Base-by-base conservation (phyloP, 2,329 filamentous ascomycete species). In the Epichloe scottii region DNA sequence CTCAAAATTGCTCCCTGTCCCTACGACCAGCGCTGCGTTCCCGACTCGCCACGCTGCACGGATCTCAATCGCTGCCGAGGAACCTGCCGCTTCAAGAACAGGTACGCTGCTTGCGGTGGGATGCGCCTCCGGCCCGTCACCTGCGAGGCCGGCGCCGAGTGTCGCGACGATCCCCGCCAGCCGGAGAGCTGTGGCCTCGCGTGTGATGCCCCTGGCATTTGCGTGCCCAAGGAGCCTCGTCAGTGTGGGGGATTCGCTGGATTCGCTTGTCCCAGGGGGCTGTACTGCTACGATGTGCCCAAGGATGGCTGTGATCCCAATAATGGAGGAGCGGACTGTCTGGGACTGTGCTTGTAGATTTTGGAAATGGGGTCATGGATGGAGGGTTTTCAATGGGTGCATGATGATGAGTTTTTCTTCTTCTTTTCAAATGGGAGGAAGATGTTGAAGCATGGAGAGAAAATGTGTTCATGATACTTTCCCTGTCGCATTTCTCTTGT, bases 171-270 rank as follows among this genome's bases (percentile, higher is more conserved):
- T 26, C 66, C 68, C 11, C 61, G 66, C 38, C 45, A 51, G 10
- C 58, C 56, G 33, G 53, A 23, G 10, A 50, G 56, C 48, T 68
- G 66, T 41, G 66, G 66, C 7, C 55, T 66, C 59, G 62, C 66
- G 3, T 68, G 66, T 49, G 66, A 68, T 41, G 48, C 19, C 6
- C 62, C 62, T 0, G 66, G 66, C 2, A 67, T 69, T 23, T 69
- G 63, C 43, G 55, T 65, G 1, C 60, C 61, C 26, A 55, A 52
- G 23, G 54, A 54, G 5, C 50, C 49, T 2, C 49, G 44, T 1
- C 39, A 33, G 0, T 68, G 66, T 21, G 56, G 55, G 55, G 66
- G 66, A 0, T 53, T 68, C 10, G 8, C 15, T 0, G 65, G 60
- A 0, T 26, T 45, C 1, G 1, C 15, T n/a, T 68, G 66, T 41